These are phyloP conservation scores for Hyphodiscus sp. DNA, from an alignment of 2,329 filamentous ascomycete genomes.

Conservation along the genomic window DNA sequence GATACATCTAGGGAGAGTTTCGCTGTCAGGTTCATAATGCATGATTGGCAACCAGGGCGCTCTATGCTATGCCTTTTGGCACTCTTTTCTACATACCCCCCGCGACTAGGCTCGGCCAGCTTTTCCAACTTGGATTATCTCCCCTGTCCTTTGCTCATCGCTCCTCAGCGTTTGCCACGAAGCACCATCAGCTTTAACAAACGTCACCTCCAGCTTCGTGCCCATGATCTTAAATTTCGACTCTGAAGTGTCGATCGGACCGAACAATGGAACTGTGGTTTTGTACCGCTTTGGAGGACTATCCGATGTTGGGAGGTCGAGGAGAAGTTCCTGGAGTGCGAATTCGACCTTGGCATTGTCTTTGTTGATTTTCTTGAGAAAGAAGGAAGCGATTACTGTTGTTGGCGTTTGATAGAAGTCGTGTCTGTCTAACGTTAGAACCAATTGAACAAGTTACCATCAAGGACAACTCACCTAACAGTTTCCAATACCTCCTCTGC, in stretches of 20 bases:
- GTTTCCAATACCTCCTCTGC: constrained; percentile 72
- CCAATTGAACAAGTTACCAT: neutral
- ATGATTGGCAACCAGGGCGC: neutral
- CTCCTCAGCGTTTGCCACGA: constrained; percentile 64
- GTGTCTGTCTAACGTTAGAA: constrained; percentile 42
- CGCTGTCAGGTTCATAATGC: neutral
- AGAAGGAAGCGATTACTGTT: constrained; percentile 83
- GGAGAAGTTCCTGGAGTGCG: constrained; percentile 50
- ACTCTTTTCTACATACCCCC: neutral
- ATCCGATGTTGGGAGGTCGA: constrained; percentile 84
- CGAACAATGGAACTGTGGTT: constrained; percentile 68
- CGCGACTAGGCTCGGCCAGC: constrained; percentile 50
- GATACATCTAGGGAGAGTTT: neutral
- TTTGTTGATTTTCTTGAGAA: constrained; percentile 95
- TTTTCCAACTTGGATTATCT: constrained; percentile 85
- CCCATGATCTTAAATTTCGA: constrained; percentile 61
- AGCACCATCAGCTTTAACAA: constrained; percentile 56
- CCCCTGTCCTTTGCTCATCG: constrained; percentile 59
- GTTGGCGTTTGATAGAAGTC: constrained; percentile 93
- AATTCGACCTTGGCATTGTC: constrained; percentile 68
- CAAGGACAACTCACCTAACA: constrained; percentile 56
- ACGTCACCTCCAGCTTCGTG: constrained; percentile 62
- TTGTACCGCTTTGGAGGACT: constrained; percentile 69
- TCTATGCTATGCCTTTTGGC: neutral
- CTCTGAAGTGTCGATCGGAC: constrained; percentile 60